Conservation (phyloP, 257 asterid genomes). For the Osmanthus fragrans region DNA sequence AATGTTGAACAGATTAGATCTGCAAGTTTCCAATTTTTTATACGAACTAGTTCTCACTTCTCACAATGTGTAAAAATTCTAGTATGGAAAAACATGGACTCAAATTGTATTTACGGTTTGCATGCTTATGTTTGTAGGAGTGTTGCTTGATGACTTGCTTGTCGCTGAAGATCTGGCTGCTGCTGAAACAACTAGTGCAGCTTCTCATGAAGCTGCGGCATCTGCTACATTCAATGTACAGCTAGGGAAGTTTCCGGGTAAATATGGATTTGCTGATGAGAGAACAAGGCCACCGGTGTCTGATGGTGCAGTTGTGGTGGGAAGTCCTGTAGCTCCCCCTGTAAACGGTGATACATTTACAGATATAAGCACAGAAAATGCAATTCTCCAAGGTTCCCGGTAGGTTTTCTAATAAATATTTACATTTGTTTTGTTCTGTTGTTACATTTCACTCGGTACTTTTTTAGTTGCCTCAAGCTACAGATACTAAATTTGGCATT, state of each 20-base stretch:
- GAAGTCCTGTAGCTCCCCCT: slow-evolving; percentile 90
- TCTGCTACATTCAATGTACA: slow-evolving; percentile 67
- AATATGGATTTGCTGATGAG: slow-evolving; percentile 69
- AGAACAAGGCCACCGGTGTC: slow-evolving; percentile 51
- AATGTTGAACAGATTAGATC: neutral
- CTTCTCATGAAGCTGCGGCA: slow-evolving; percentile 96
- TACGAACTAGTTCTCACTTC: slow-evolving; percentile 11
- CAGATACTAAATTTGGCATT: slow-evolving; percentile 22
- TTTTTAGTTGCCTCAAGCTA: slow-evolving; percentile 25
- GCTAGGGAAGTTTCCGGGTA: slow-evolving; percentile 65
- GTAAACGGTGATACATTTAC: slow-evolving; percentile 85
- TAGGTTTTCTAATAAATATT: slow-evolving; percentile 34
- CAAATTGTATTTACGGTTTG: slow-evolving; percentile 13
- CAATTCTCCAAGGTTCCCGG: slow-evolving; percentile 80
- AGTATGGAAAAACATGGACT: slow-evolving; percentile 7
- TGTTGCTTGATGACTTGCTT: slow-evolving; percentile 87
- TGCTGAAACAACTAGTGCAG: slow-evolving; percentile 92
- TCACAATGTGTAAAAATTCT: neutral
- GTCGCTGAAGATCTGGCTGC: slow-evolving; percentile 98
- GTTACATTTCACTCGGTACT: slow-evolving; percentile 2
- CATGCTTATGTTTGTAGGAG: slow-evolving; percentile 52
- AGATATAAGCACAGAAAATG: slow-evolving; percentile 93
- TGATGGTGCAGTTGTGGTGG: slow-evolving; percentile 92
- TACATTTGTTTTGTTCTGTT: slow-evolving; percentile 19
- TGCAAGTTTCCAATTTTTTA: neutral